Base-by-base conservation (phyloP, 23 red algal genomes). In the Gracilaria gracilis region DNA sequence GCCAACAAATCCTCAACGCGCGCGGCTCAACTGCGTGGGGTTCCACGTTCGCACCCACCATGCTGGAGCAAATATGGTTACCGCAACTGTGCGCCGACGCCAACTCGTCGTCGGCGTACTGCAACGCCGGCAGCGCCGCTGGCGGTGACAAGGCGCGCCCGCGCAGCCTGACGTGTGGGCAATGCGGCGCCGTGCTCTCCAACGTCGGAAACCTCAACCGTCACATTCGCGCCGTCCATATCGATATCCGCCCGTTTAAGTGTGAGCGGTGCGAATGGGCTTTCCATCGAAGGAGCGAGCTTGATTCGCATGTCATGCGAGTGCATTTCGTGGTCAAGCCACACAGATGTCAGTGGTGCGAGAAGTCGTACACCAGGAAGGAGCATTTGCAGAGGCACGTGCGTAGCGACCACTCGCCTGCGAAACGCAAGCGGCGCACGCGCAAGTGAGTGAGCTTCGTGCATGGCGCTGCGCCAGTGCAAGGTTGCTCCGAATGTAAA, bases 151-250 rank as follows among this genome's bases (percentile, higher is more conserved):
- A 34, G 32, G 16, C 31, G 64, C 64, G 31, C 64, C 2, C 16
- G 31, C 32, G 64, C 64, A 24, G 46, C 23, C 12, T 77, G 40
- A 48, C 27, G 23, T 77, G 72, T 34, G 1, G n/a, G 1, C 72
- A 49, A 21, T 77, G 72, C 34, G 72, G 72, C 72, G 46, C 72
- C 2, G 21, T 15, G 21, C 42, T 77, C 1, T 46, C 72, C 72
- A 77, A 77, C 72, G 31, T 51, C 12, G 72, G 72, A 3, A 77
- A 77, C 72, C 72, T 77, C 16, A 77, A 77, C 72, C 72, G 72
- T 4, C 72, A 77, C 72, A 50, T 77, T 34, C 40, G 46, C n/a
- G 72, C 72, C 21, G 40, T 77, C 12, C 72, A 77, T 34, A 25
- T 29, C 9, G 72, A 77, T 23, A 49, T 49, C 9, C 72, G 72